Base-by-base conservation (phyloP, 2,329 filamentous ascomycete species). In the Trichoderma harzianum region DNA sequence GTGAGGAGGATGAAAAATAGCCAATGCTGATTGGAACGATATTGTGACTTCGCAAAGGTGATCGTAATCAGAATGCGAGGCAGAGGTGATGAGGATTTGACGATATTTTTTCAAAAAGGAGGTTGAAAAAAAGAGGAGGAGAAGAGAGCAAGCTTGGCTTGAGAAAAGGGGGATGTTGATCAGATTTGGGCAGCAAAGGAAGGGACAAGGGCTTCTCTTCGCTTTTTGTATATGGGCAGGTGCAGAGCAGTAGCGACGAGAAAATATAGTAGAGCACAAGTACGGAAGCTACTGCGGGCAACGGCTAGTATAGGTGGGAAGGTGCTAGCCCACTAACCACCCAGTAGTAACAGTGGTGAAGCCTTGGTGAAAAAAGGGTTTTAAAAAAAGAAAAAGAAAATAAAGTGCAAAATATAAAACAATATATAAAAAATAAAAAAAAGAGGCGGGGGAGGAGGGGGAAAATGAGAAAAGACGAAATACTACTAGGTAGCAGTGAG, bases 201-300 rank as follows among this genome's bases (percentile, higher is more conserved):
- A 64, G 34, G 24, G 39, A 53, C 30, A 39, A 28, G 65, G 65
- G 65, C 51, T 43, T 43, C 18, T 39, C 34, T 58, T 68, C 53
- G 64, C 64, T 58, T 58, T 58, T 68, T 68, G 64, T 68, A 43
- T 14, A 68, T 34, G 53, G 24, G 53, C 53, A 67, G 53, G 34
- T 21, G 62, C 32, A n/a, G 26, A 58, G 64, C 39, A 32, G 24
- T 47, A 47, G 43, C 43, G 43, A 47, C 43, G 43, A 47, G 43
- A n/a, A 47, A 21, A 47, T 47, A 47, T 47, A 47, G 36, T 7
- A 39, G 43, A 47, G 18, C 43, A 3, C 47, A 32, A 39, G 51
- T 24, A 58, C 34, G 51, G 32, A 68, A n/a, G 18, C 65, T 47
- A 58, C 65, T 47, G 32, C 65, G 16, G n/a, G 21, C 34, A 14